A percentile compares a stretch with the other conserved stretches of the same genome.
Conservation (phyloP, 2,329 filamentous ascomycete genomes). For the Fusarium anguioides region DNA sequence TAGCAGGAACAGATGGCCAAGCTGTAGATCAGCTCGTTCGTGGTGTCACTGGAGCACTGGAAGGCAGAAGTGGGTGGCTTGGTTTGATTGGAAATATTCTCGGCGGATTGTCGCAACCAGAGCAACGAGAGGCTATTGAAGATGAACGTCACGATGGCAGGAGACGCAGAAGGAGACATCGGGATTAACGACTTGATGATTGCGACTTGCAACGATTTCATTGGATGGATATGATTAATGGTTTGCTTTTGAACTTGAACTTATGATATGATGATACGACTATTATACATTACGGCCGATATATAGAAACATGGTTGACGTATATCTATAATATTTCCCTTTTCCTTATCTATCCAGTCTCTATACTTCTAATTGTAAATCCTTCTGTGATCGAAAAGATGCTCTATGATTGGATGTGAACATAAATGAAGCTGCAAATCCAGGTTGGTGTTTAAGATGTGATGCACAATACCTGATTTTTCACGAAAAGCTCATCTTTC, state of each 20-base stretch:
- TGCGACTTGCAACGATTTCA: slow-evolving; percentile 23
- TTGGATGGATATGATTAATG: slow-evolving; percentile 32
- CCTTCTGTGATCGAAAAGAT: too few species aligned
- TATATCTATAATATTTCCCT: slow-evolving; percentile 1
- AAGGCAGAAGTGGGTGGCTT: slow-evolving; percentile 49
- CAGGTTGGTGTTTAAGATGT: too few species aligned
- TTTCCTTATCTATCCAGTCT: not conserved
- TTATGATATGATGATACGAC: slow-evolving; percentile 42
- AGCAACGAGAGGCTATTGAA: slow-evolving; percentile 20
- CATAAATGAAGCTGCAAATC: too few species aligned
- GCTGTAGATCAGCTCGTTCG: slow-evolving; percentile 52
- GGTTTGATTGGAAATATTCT: slow-evolving; percentile 48
- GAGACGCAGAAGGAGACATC: slow-evolving; percentile 23
- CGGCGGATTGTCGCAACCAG: slow-evolving; percentile 36
- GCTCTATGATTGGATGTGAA: too few species aligned
- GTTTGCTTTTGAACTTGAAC: slow-evolving; percentile 24
- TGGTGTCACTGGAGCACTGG: slow-evolving; percentile 45
- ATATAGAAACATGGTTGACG: slow-evolving; percentile 41
- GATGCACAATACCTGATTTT: too few species aligned
- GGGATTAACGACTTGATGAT: slow-evolving; percentile 43
- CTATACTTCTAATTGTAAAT: not conserved
- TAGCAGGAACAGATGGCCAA: slow-evolving; percentile 57
- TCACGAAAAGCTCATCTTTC: too few species aligned
- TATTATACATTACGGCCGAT: slow-evolving; percentile 43
- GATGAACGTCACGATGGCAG: slow-evolving; percentile 34